Evolutionary conservation across 208 protist species (phyloP).

Genomic region (Acanthamoeba castellanii): DNA sequence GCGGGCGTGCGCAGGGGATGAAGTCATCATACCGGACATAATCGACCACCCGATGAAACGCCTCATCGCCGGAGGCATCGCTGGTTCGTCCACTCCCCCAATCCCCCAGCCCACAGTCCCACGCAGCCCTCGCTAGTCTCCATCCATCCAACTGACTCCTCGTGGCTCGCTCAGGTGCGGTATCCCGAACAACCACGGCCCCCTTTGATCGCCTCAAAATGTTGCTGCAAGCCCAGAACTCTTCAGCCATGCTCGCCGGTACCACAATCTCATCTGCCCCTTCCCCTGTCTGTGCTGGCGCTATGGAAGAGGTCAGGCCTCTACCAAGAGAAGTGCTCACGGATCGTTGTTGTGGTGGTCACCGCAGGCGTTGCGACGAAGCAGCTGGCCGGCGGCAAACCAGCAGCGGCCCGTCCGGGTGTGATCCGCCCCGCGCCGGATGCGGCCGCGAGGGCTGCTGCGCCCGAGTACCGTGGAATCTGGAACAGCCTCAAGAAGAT

Average conservation of each 20-base stretch:
- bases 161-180: neutral
- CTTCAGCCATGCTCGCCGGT: constrained; percentile 60
- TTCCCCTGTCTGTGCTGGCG: neutral
- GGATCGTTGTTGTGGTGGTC: neutral
- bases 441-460: neutral
- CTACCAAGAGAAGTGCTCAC: too few species aligned
- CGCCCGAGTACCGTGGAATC: constrained; percentile 37
- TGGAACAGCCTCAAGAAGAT: constrained; percentile 67
- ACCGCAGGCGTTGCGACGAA: neutral
- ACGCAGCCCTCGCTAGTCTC: neutral
- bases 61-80: constrained; percentile 64
- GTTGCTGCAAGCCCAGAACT: constrained; percentile 71
- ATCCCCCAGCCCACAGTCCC: neutral
- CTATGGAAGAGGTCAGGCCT: too few species aligned
- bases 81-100: neutral
- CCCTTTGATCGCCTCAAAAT: constrained; percentile 75
- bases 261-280: neutral
- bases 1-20: neutral
- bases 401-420: neutral
- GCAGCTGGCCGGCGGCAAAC: neutral
- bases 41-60: constrained; percentile 45
- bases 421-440: neutral
- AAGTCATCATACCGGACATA: constrained; percentile 54
- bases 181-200: constrained; percentile 67
- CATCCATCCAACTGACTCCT: neutral